Base-by-base conservation (phyloP, 495 filamentous ascomycete genomes). In the Articulospora tetracladia region DNA sequence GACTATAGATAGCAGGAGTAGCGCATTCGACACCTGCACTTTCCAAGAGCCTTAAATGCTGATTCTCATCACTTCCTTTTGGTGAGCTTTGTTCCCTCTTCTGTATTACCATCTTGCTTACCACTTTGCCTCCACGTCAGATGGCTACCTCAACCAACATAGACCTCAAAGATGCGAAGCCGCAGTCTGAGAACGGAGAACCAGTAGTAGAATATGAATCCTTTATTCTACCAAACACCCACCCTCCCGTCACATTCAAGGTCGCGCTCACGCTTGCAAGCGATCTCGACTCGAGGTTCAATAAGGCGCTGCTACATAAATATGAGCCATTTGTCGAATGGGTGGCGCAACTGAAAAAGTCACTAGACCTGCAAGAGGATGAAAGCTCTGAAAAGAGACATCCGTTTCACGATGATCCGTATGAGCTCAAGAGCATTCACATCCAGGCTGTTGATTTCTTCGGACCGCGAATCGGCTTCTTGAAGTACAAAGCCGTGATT, bases 371-470 rank as follows among this genome's bases (percentile, higher is more conserved):
- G 1, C 92, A 96, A 77, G n/a, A 50, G 46, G n/a, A 65, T 0
- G 71, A 82, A 61, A 47, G 51, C 28, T 6, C 19, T 17, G 32
- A 41, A 27, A 19, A 44, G 22, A 22, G 19, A 25, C 57, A 59
- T 53, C 47, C 36, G 17, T 61, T 61, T 22, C 53, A 61, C 44
- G 30, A 52, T 20, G 25, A 41, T 34, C 90, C 90, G 1, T 96
- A 93, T 72, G 61, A 74, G 10, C 81, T 96, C 3, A 82, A 80
- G 46, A 76, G 74, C 46, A 84, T 96, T 64, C 80, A 85, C 4
- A 75, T 95, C 60, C 89, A 95, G 66, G 72, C 87, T 20, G 84
- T 83, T 56, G 90, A 93, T 74, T 82, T 82, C 36, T 94, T 92
- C 64, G 70, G 76, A 3, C 20, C 58, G 22, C 75, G 85, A 17